Evolutionary conservation across 2,329 filamentous ascomycete genomes (phyloP), one percentile per base, ranked within the genome.

Genomic region (Davidsoniella australis): DNA sequence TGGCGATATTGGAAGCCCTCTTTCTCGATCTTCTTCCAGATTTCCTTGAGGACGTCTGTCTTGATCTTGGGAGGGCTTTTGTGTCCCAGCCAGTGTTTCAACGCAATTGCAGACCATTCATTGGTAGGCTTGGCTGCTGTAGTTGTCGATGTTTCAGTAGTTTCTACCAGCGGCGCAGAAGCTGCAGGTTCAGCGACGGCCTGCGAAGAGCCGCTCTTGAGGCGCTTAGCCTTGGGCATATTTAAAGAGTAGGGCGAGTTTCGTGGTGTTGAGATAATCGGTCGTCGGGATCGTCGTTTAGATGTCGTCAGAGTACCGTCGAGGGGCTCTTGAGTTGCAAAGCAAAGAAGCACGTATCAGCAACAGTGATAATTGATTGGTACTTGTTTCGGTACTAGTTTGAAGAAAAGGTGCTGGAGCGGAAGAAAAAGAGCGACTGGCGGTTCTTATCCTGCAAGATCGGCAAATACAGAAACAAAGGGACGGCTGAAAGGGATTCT

Each of bases 1-100:
- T 82, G 82, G 61, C 78, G 82, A 62, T 82, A 78, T 33, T 76
- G 71, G 60, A 95, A 96, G 49, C 76, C 73, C 49, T 87, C 83
- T 55, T 80, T 78, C 64, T 94, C 87, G 57, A 98, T 67, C 49
- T 78, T 73, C 63, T 93, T 85, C 87, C 89, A 98, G 51, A 98
- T 80, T 59, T 85, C 78, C 68, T 93, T 94, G 59, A 98, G 67
- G 43, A 93, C 77, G 55, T 93, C 82, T 46, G 85, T 89, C 64
- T 85, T 83, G 66, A 85, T 80, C 64, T 80, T 84, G 59, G 76
- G 68, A 60, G 80, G 85, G 45, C 73, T 64, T 24, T 73, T 58
- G 60, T 74, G 76, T 61, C 82, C 81, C 54, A 94, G 69, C 91
- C 91, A 98, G 65, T 89, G 75, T 63, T 84, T 79, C 60, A 80